Evolutionary conservation across 495 filamentous ascomycete species (phyloP).

Genomic region (Lophiostoma macrostomum): DNA sequence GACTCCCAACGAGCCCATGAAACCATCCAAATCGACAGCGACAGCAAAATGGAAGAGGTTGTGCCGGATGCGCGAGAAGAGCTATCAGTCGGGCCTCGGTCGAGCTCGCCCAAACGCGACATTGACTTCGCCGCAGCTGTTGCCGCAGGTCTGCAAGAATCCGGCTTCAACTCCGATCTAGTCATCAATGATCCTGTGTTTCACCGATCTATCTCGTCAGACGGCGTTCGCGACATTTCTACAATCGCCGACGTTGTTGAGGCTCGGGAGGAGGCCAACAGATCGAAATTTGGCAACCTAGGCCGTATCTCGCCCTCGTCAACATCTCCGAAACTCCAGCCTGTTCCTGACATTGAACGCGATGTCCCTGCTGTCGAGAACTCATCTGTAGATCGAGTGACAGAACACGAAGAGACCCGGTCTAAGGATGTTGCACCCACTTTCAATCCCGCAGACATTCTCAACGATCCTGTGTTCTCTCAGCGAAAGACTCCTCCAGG

Average conservation of each 20-base stretch:
- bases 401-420: too few species aligned
- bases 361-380: too few species aligned
- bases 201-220: constrained; percentile 19
- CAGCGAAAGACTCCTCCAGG: constrained; percentile 31
- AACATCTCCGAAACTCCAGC: constrained; percentile 13
- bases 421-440: too few species aligned
- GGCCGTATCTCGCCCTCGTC: constrained; percentile 20
- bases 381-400: too few species aligned
- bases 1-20: too few species aligned
- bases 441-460: constrained; percentile 39
- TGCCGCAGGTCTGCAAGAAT: constrained; percentile 26
- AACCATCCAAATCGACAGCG: too few species aligned
- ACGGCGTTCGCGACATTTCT: constrained; percentile 15
- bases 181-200: constrained; percentile 28
- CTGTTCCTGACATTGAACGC: neutral
- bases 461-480: constrained; percentile 37
- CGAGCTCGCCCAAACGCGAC: constrained; percentile 21
- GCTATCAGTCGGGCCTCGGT: neutral
- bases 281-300: constrained; percentile 11
- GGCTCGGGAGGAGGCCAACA: constrained; percentile 13
- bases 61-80: too few species aligned
- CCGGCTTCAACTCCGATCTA: constrained; percentile 29
- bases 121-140: constrained; percentile 33
- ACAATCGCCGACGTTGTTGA: constrained; percentile 25
- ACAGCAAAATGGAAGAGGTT: too few species aligned